Conservation (phyloP, 805 yeast genomes). For the Candida chauliodis region DNA sequence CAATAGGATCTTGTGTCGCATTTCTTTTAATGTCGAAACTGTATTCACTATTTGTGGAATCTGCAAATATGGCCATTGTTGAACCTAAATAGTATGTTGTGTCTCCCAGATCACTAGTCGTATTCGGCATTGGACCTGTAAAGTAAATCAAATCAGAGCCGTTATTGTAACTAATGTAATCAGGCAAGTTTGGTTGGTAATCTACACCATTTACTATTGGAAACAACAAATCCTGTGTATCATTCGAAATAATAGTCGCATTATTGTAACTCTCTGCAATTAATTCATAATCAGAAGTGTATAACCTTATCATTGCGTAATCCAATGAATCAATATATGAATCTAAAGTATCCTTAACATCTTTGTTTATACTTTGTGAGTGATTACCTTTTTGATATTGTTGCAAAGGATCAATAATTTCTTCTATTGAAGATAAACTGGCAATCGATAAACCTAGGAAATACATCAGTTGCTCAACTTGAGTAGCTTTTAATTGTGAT, state of each 20-base stretch:
- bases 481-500: conserved; percentile 77
- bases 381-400: conserved; percentile 73
- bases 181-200: conserved; percentile 1
- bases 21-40: neutral
- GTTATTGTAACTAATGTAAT: neutral
- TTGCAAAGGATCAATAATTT: conserved; percentile 56
- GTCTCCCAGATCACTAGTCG: neutral
- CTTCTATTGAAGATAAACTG: conserved; percentile 59
- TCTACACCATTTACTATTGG: neutral
- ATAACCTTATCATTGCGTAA: conserved; percentile 61
- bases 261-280: conserved; percentile 39
- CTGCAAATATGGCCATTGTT: conserved; percentile 4
- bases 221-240: conserved; percentile 13
- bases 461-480: conserved; percentile 64
- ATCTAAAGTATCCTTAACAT: conserved; percentile 45
- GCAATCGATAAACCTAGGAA: conserved; percentile 63
- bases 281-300: conserved; percentile 52
- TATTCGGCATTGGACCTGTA: conserved; percentile 3
- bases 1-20: neutral
- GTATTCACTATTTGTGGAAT: neutral
- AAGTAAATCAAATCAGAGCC: neutral
- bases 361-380: conserved; percentile 40
- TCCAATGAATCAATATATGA: conserved; percentile 64
- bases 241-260: conserved; percentile 19
- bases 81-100: conserved; percentile 1